Evolutionary conservation across 148 eudicot genomes (phyloP), one percentile per base, ranked within the genome.

Genomic region (Vaccinium darrowii): DNA sequence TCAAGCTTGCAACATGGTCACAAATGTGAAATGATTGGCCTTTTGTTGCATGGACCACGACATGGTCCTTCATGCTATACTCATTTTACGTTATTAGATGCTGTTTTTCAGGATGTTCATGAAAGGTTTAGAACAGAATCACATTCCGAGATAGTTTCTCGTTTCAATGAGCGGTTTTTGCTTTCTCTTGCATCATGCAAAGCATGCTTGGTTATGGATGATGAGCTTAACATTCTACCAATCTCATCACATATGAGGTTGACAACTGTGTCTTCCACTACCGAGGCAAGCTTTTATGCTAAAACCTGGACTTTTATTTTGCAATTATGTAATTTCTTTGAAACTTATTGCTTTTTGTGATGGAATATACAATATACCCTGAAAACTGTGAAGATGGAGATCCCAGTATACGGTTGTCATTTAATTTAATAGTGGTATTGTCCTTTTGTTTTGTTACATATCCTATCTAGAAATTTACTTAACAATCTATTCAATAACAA

Each of bases 81-180:
- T 49, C 3, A 4, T 39, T 15, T 73, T 57, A 4, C 23, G 43
- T 16, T 23, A 74, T n/a, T 84, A 36, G 14, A 50, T 49, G 1
- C 21, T 84, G 63, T 50, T 78, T 76, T 83, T 57, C 93, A 95
- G 98, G 98, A 96, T 91, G 97, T 94, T 84, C 98, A 96, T 87
- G 94, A 93, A 69, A 93, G 97, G 88, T 96, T 89, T 84, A 94
- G 95, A 57, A 94, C 98, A 36, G 98, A 92, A 85, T 96, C 98
- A n/a, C 98, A 96, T 88, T 79, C 91, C 71, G 88, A 88, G 82
- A 90, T 93, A 56, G 79, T 92, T 43, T 91, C 92, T 27, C 98
- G 96, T 79, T 96, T 96, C 87, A 94, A 96, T 92, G 98, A 96
- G 87, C 93, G 98, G 7, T 94, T 96, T 79, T 87, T 96, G 78